Conservation (phyloP, 2,329 filamentous ascomycete species). For the Ophiobolus disseminans region DNA sequence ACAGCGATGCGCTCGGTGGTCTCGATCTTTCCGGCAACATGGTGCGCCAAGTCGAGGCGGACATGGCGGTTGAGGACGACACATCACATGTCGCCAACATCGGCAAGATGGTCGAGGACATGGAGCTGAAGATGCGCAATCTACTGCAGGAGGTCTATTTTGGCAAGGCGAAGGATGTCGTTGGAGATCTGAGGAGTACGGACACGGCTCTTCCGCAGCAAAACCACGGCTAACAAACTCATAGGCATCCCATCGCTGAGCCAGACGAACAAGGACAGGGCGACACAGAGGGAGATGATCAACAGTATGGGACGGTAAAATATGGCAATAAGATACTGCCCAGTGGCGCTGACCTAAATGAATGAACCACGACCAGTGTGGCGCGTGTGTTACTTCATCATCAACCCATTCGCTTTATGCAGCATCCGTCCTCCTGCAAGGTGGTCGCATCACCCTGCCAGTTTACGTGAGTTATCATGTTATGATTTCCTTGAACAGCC, state of each 20-base stretch:
- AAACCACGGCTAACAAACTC: slow-evolving; percentile 25
- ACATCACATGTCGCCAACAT: slow-evolving; percentile 95
- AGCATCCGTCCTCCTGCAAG: no score
- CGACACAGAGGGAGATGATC: slow-evolving; percentile 89
- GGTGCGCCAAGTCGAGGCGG: slow-evolving; percentile 94
- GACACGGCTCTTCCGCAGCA: slow-evolving; percentile 8
- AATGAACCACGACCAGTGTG: no score
- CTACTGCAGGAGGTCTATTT: slow-evolving; percentile 98
- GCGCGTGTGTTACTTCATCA: no score
- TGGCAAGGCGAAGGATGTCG: slow-evolving; percentile 98
- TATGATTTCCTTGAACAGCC: no score
- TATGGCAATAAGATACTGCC: no score
- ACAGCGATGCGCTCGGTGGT: slow-evolving; percentile 72
- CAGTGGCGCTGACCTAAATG: no score
- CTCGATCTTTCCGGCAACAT: slow-evolving; percentile 97
- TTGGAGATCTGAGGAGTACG: slow-evolving; percentile 88
- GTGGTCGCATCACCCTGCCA: no score
- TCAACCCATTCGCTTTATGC: no score
- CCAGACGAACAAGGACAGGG: slow-evolving; percentile 81
- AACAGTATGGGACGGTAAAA: slow-evolving; percentile 56
- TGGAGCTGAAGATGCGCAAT: slow-evolving; percentile 99
- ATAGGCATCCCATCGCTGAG: slow-evolving; percentile 76
- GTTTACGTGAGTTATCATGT: no score
- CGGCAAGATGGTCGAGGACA: slow-evolving; percentile 90
- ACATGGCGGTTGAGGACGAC: slow-evolving; percentile 87